Percentiles rank a stretch among this genome's conserved stretches.
Evolutionary conservation across 495 filamentous ascomycete species (phyloP).

Genomic region (Aspergillus campestris): DNA sequence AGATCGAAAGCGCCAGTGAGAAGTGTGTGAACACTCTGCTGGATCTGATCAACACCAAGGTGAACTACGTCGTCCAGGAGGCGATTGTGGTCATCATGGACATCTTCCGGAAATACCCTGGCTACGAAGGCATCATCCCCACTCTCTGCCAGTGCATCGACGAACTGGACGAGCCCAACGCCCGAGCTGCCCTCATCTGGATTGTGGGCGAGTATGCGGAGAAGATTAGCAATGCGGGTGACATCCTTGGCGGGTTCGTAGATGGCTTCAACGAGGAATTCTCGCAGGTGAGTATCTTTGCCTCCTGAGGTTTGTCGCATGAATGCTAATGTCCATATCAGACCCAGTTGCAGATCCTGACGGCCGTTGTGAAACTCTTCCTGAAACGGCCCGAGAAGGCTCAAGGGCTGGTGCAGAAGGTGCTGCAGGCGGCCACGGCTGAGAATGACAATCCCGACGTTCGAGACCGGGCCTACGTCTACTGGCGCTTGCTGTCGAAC

Average conservation of each 20-base stretch:
- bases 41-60: conserved; percentile 91
- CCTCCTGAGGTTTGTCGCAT: not conserved
- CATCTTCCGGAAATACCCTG: conserved; percentile 94
- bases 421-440: conserved; percentile 82
- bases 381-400: conserved; percentile 92
- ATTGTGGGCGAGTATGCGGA: conserved; percentile 98
- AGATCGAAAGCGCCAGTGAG: conserved; percentile 88
- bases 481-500: conserved; percentile 90
- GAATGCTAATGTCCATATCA: conserved; percentile 22
- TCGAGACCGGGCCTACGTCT: conserved; percentile 92
- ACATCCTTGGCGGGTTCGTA: conserved; percentile 78
- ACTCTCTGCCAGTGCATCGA: conserved; percentile 95
- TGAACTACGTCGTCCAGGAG: conserved; percentile 98
- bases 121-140: conserved; percentile 96
- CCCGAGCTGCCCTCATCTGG: conserved; percentile 89
- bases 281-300: conserved; percentile 51
- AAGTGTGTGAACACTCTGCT: conserved; percentile 91
- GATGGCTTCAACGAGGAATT: conserved; percentile 91
- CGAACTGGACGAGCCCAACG: conserved; percentile 91
- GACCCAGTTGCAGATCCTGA: conserved; percentile 92
- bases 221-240: conserved; percentile 95
- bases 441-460: conserved; percentile 98
- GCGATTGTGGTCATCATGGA: conserved; percentile 98
- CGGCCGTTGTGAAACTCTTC: conserved; percentile 94
- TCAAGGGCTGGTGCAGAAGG: conserved; percentile 86